These are phyloP conservation scores for Saccharomycopsis amapae DNA, from an alignment of 805 yeast genomes.

Conservation along the genomic window DNA sequence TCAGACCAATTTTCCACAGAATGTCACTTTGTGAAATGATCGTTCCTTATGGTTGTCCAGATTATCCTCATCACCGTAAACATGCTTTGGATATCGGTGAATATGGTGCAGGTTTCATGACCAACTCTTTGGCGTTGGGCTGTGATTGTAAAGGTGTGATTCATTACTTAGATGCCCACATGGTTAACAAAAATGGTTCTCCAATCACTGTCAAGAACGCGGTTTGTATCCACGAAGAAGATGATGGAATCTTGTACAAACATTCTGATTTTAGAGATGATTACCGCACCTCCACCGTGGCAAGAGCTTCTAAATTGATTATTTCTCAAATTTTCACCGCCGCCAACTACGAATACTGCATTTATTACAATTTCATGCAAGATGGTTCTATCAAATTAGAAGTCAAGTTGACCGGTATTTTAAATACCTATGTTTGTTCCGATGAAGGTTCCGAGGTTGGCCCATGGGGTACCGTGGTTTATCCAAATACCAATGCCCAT, in stretches of 20 bases:
- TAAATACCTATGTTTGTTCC: constrained; percentile 62
- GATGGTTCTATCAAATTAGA: constrained; percentile 80
- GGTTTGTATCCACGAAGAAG: constrained; percentile 80
- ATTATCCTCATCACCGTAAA: constrained; percentile 75
- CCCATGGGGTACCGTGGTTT: constrained; percentile 76
- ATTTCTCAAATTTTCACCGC: constrained; percentile 81
- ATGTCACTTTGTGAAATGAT: constrained; percentile 75
- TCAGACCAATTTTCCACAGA: constrained; percentile 70
- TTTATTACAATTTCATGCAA: constrained; percentile 77
- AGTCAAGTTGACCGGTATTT: constrained; percentile 73
- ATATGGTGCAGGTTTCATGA: constrained; percentile 82
- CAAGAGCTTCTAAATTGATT: constrained; percentile 67
- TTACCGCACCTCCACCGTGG: constrained; percentile 65
- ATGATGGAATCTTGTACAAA: constrained; percentile 71
- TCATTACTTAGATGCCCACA: constrained; percentile 76
- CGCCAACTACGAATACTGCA: constrained; percentile 79
- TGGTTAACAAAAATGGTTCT: constrained; percentile 59
- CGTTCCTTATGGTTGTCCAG: constrained; percentile 78
- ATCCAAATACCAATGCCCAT: constrained; percentile 77
- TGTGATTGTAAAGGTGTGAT: constrained; percentile 85
- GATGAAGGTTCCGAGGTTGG: constrained; percentile 55
- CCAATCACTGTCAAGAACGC: constrained; percentile 70
- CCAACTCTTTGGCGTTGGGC: constrained; percentile 70
- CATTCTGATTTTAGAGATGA: constrained; percentile 81
- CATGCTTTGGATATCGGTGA: constrained; percentile 85